Base-by-base conservation (phyloP, 345 rosid species). In the Gossypium mustelinum region DNA sequence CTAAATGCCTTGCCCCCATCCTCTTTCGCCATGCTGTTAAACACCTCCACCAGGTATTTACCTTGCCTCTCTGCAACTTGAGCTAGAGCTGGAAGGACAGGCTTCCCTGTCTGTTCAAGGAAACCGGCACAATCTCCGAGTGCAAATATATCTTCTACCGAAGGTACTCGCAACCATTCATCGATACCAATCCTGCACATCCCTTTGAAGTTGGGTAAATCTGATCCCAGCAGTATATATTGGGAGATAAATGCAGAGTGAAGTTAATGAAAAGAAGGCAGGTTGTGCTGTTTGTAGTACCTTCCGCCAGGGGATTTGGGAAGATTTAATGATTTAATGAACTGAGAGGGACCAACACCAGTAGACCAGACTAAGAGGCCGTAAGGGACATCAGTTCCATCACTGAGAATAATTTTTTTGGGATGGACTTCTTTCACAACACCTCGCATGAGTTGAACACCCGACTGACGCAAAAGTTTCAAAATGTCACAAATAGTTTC, bases 291-390 rank as follows among this genome's bases (percentile, higher is more conserved):
- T 25, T 78, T 60, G 6, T 80, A 90, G 6, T 79, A 90, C 94
- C 92, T 90, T 83, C 92, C 95, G 77, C 91, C 92, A 18, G 86
- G 80, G 59, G 92, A 81, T 76, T 84, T 87, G 64, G 91, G 88
- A 59, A 88, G 82, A 76, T 82, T 51, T 11, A 90, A 70, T 64
- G 92, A 81, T 71, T 85, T 88, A 11, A 88, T 84, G 66, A 90
- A 90, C 76, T 86, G 67, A 18, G 89, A 90, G 14, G 94, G 89
- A 68, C 98, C 98, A 71, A 94, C 97, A 45, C 98, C 98, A 2
- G 97, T 92, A 24, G 98, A 94, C 98, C 95, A 94, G 17, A 94
- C 97, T 73, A 94, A 73, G 44, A 92, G 92, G 50, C 98, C 98
- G 3, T 89, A 89, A 9, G 98, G 93, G 77, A 92, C 94, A 14